phyloP scores from a whole-genome alignment of 352 stramenopile species.

The Blastocystis sp. region DNA sequence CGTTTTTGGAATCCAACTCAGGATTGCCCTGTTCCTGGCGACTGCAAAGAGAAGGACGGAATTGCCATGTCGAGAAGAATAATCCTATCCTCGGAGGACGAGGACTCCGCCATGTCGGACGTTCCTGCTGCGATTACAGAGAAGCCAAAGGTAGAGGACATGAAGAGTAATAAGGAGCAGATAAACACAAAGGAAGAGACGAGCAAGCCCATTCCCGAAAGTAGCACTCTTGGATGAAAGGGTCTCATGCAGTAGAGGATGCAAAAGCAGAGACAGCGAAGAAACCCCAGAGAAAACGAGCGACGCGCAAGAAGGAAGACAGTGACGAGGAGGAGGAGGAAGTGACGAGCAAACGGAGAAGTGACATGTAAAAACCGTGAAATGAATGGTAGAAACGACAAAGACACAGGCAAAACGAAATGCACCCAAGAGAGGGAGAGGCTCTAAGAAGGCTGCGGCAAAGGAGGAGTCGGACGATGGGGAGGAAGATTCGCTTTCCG shows the following conservation, averaged over 20 bases:
- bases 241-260: not conserved
- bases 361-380: no score
- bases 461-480: not conserved
- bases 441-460: slow-evolving; percentile 3
- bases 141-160: not conserved
- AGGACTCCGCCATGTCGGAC: not conserved
- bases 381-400: not conserved
- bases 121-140: not conserved
- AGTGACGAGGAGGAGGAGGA: not conserved
- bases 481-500: not conserved
- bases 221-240: slow-evolving; percentile 1
- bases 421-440: not conserved
- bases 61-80: slow-evolving; percentile 19
- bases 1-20: slow-evolving; percentile 18
- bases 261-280: not conserved
- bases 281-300: not conserved
- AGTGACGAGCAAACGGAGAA: not conserved
- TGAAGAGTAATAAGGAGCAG: not conserved
- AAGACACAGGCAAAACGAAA: not conserved
- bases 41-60: not conserved
- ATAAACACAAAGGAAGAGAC: not conserved
- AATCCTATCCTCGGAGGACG: slow-evolving; percentile 12
- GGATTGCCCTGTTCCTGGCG: not conserved
- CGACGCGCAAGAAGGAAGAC: slow-evolving; percentile 13
- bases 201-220: not conserved